Base-by-base conservation (phyloP, 768 basidiomycete genomes). In the Pluteus cervinus region DNA sequence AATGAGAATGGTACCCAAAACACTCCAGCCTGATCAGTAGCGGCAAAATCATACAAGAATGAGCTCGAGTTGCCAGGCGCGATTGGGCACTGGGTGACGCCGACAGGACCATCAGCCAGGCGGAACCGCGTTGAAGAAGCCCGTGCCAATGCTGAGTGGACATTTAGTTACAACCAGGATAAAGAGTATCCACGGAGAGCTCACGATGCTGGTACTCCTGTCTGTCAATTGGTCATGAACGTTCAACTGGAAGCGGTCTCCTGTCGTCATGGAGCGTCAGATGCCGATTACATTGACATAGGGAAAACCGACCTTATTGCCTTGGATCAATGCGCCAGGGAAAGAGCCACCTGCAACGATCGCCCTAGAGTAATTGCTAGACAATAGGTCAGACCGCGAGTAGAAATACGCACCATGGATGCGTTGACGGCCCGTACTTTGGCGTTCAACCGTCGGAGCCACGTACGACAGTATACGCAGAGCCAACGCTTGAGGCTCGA, bases 61-160 rank as follows among this genome's bases (percentile, higher is more conserved):
- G n/a, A n/a, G n/a, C n/a, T n/a, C 18, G 44, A 52, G 15, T 55
- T 33, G n/a, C 56, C 52, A n/a, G 58, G 48, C 20, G 37, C 46
- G 20, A 63, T 63, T 10, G 64, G 66, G 42, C 65, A 68, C 36
- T 66, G 67, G 7, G 58, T 63, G 3, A 65, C 45, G 12, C 29
- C 39, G 5, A 31, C 38, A 12, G 42, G 28, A 6, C 48, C 48
- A 28, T 49, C 48, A 9, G 42, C 48, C 48, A 62, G 22, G 37
- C 49, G 4, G 56, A 48, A 1, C 45, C 45, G 8, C 38, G 35
- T 40, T 60, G 55, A 26, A 51, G 49, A 44, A 49, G 11, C 36
- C 41, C 5, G 48, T 34, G 3, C 39, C 39, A 12, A 21, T 15
- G 56, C 57, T 59, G 29, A 7, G 32, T 49, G 47, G 16, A 36